phyloP scores from a whole-genome alignment of 1,139 yeast genomes.

The Pichia sp. region DNA sequence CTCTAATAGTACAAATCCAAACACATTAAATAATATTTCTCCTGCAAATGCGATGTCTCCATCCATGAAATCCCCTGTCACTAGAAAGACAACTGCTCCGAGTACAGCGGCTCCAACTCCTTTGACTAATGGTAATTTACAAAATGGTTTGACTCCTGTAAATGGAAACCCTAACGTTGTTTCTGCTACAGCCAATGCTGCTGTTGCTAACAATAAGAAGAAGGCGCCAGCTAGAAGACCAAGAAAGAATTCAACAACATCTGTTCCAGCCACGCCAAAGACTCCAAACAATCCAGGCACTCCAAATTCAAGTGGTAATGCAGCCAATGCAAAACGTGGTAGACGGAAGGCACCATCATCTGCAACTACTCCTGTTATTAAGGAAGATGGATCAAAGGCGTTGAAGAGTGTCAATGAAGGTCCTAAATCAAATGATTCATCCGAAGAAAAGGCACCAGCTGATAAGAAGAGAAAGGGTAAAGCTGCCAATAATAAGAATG shows the following conservation, averaged over 20 bases:
- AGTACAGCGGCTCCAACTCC: constrained; percentile 23
- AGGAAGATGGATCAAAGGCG: constrained; percentile 27
- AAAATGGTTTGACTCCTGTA: constrained; percentile 20
- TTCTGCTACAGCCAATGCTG: too few relatives aligned
- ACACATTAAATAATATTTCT: not conserved
- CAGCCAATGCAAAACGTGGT: constrained; percentile 21
- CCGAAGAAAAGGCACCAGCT: not conserved
- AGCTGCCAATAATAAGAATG: not conserved
- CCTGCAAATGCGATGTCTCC: constrained; percentile 12
- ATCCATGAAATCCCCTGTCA: constrained; percentile 17
- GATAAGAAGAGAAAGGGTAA: not conserved
- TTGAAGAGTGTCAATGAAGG: constrained; percentile 16
- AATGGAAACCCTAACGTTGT: not conserved
- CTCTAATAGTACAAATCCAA: not conserved
- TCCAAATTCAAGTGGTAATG: constrained; percentile 21
- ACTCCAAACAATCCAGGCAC: constrained; percentile 32
- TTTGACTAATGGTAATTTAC: constrained; percentile 18
- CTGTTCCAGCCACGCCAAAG: constrained; percentile 34
- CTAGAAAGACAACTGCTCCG: constrained; percentile 18
- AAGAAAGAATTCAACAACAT: constrained; percentile 31
- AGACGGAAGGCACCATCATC: constrained; percentile 23
- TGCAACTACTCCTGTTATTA: constrained; percentile 26
- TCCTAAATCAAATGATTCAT: not conserved
- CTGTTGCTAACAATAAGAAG: constrained; percentile 10
- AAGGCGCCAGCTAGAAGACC: constrained; percentile 24